Conservation (phyloP, 2,329 filamentous ascomycete species). For the Camillea tinctor region DNA sequence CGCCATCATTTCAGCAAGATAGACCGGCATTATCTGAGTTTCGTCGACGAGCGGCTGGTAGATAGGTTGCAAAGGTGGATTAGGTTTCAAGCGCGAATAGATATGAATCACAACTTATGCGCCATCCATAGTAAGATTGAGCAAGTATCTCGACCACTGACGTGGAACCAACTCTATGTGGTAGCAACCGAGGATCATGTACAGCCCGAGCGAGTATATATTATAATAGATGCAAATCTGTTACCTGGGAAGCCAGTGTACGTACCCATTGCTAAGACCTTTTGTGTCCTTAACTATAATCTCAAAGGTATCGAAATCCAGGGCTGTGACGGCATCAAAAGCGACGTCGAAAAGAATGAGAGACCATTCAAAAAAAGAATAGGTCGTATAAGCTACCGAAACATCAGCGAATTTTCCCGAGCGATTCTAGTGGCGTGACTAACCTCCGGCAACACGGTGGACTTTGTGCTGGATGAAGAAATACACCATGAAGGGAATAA, state of each 20-base stretch:
- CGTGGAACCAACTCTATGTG: not conserved
- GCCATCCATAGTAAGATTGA: not conserved
- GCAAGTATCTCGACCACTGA: not conserved
- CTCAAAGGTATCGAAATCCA: constrained; percentile 90
- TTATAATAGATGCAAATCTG: constrained; percentile 35
- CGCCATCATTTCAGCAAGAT: not conserved
- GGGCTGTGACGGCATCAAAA: constrained; percentile 90
- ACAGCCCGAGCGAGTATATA: constrained; percentile 30
- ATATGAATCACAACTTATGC: not conserved
- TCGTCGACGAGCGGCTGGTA: not conserved
- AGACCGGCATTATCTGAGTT: not conserved
- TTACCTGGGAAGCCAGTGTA: constrained; percentile 90
- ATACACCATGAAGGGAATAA: constrained; percentile 85
- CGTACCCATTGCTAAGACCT: constrained; percentile 96
- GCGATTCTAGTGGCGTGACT: constrained; percentile 31
- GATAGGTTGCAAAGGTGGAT: too few species aligned
- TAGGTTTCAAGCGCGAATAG: not conserved
- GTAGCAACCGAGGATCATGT: constrained; percentile 5
- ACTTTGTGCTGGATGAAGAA: constrained; percentile 99
- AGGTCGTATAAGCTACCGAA: constrained; percentile 85
- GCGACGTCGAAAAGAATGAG: constrained; percentile 92
- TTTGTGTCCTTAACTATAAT: constrained; percentile 85
- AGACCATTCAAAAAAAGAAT: constrained; percentile 97
- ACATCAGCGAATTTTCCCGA: constrained; percentile 9
- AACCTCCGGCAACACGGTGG: constrained; percentile 89